Percentiles rank a stretch among this genome's conserved stretches.
Conservation (phyloP, 2,329 filamentous ascomycete species). For the Aspergillus viridinutans region DNA sequence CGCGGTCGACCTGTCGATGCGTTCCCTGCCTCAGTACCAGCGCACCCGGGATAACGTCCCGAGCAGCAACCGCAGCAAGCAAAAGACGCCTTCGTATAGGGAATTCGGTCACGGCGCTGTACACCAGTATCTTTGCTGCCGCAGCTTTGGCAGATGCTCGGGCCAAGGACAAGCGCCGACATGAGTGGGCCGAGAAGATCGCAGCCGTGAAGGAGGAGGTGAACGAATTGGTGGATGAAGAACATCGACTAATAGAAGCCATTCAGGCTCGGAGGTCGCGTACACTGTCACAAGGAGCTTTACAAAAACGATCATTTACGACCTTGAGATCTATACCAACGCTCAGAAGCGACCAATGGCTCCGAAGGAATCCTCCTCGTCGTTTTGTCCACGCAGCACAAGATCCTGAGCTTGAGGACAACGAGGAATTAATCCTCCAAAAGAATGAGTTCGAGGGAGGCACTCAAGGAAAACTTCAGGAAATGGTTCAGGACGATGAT, state of each 20-base stretch:
- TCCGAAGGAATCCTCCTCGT: neutral
- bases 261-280: conserved; percentile 23
- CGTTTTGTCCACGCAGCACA: neutral
- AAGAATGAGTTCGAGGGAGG: neutral
- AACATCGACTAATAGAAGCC: conserved; percentile 31
- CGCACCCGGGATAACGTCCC: conserved; percentile 32
- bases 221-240: conserved; percentile 36
- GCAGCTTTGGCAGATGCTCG: conserved; percentile 40
- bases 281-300: conserved; percentile 13
- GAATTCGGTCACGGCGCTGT: conserved; percentile 43
- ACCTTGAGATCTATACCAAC: conserved; percentile 13
- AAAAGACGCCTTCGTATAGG: conserved; percentile 37
- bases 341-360: neutral
- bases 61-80: conserved; percentile 32
- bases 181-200: conserved; percentile 41
- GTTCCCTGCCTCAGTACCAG: conserved; percentile 38
- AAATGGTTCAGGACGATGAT: conserved; percentile 6
- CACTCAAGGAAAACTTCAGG: neutral
- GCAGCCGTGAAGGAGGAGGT: conserved; percentile 41
- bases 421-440: neutral
- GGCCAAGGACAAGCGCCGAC: conserved; percentile 36
- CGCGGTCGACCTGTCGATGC: conserved; percentile 39
- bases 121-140: conserved; percentile 41
- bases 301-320: conserved; percentile 24
- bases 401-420: neutral